phyloP scores from a whole-genome alignment of 805 yeast genomes.

The Pichia membranifaciens region DNA sequence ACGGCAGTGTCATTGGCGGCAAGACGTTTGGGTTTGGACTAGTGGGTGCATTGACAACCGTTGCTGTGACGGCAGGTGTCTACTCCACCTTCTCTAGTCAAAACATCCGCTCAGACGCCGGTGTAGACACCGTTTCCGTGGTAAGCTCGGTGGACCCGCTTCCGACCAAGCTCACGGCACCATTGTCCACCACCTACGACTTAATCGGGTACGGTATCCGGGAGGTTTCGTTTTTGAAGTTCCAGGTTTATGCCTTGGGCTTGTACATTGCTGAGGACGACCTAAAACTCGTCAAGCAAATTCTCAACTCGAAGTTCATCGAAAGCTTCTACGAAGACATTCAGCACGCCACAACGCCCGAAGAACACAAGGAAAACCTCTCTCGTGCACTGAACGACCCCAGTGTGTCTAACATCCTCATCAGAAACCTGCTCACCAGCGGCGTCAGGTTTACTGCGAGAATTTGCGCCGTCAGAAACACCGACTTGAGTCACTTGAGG shows the following conservation, averaged over 20 bases:
- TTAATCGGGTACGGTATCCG: constrained; percentile 79
- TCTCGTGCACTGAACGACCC: constrained; percentile 44
- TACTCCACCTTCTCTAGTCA: background rate
- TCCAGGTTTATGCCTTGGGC: constrained; percentile 86
- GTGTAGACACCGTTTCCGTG: constrained; percentile 11
- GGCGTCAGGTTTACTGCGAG: constrained; percentile 63
- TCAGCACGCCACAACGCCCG: constrained; percentile 3
- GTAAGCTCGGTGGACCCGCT: constrained; percentile 27
- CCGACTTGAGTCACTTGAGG: constrained; percentile 82
- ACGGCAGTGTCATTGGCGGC: too few relatives aligned
- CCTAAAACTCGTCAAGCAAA: constrained; percentile 32
- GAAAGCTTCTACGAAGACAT: constrained; percentile 26
- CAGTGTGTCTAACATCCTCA: constrained; percentile 43
- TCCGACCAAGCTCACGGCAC: constrained; percentile 19
- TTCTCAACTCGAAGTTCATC: constrained; percentile 40
- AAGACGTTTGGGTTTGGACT: background rate
- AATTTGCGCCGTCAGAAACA: constrained; percentile 81
- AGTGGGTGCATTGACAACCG: background rate
- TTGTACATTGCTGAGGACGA: constrained; percentile 68
- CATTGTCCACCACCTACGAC: constrained; percentile 33
- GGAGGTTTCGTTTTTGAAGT: constrained; percentile 71
- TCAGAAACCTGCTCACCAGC: constrained; percentile 51
- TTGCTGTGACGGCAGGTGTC: background rate
- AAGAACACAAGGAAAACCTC: constrained; percentile 37
- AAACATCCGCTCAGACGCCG: background rate